A percentile compares a stretch with the other conserved stretches of the same genome.
phyloP scores from a whole-genome alignment of 1,284 basidiomycete species.

The Calocybe gambosa region DNA sequence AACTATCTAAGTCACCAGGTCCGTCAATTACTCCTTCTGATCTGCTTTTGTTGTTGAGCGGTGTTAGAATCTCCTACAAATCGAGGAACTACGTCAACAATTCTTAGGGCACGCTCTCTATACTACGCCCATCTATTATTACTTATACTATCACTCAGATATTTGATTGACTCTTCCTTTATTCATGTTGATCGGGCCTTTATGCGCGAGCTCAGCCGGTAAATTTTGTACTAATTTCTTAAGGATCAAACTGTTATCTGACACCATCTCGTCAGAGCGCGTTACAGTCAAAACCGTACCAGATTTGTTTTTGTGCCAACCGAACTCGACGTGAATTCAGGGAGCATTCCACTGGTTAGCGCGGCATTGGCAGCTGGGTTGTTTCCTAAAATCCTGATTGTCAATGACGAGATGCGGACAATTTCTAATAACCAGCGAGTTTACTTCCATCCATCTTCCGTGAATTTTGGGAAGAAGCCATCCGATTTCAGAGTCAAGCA shows the following conservation, averaged over 20 bases:
- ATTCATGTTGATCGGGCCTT: slow-evolving; percentile 66
- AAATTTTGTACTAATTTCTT: slow-evolving; percentile 13
- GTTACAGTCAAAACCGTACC: slow-evolving; percentile 70
- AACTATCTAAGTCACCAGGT: slow-evolving; percentile 88
- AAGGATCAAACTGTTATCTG: background rate
- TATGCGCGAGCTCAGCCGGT: slow-evolving; percentile 71
- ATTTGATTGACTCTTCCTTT: slow-evolving; percentile 85
- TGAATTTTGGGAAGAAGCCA: slow-evolving; percentile 73
- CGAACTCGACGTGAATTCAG: slow-evolving; percentile 68
- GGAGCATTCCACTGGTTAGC: slow-evolving; percentile 62
- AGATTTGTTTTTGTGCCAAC: slow-evolving; percentile 76
- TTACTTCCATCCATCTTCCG: slow-evolving; percentile 88
- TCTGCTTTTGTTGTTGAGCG: background rate
- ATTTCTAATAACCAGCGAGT: slow-evolving; percentile 83
- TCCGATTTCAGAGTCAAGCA: slow-evolving; percentile 72
- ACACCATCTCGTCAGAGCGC: slow-evolving; percentile 40
- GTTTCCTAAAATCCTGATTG: slow-evolving; percentile 84
- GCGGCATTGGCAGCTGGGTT: slow-evolving; percentile 85
- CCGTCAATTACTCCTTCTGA: slow-evolving; percentile 9
- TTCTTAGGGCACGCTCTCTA: slow-evolving; percentile 61
- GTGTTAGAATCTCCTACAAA: slow-evolving; percentile 83
- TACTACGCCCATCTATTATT: background rate
- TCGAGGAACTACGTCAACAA: slow-evolving; percentile 95
- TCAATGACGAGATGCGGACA: slow-evolving; percentile 68
- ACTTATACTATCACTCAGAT: slow-evolving; percentile 32